Evolutionary conservation across 768 basidiomycete genomes (phyloP), one percentile per base, ranked within the genome.

Genomic region (Boletus fagicola): DNA sequence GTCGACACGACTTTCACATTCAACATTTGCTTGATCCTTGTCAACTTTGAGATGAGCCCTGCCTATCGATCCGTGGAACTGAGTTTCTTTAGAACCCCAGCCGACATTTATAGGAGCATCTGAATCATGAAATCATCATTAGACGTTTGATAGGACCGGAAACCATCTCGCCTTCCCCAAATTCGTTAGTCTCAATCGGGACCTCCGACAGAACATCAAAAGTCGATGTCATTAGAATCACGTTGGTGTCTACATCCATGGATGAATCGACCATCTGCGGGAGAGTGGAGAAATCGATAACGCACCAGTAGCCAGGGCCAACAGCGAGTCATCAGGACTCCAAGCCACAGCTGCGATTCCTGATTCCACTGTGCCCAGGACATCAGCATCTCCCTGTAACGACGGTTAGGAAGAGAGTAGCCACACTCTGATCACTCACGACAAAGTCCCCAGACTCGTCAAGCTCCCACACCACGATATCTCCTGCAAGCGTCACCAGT

Each of bases 71-170:
- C 97, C 97, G 63, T 98, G 94, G 69, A 99, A 99, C 67, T 99
- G 97, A 0, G 97, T 98, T 69, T 90, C 82, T 67, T 95, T 96
- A 2, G 91, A 90, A 40, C 97, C 97, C 97, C 97, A 99, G 16
- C 97, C 97, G 57, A 98, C 93, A 64, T 95, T 92, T 65, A 98
- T 93, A 3, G 91, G 92, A 26, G 87, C 83, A 69, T 94, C 94
- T 93, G 63, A 5, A 56, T 61, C 31, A 46, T 38, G 39, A 46
- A 63, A 31, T 58, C 49, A 45, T 64, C 39, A 70, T 47, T 26
- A 42, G 20, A 49, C 2, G 31, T 22, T 18, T 51, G 13, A 5
- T 15, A 33, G 33, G 49, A 35, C 58, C 46, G 45, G 28, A 52
- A 20, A 46, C 4, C 0, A 46, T 45, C 76, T 53, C 52, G 87